A percentile compares a stretch with the other conserved stretches of the same genome.
Conservation (phyloP, 495 filamentous ascomycete genomes). For the Hyaloscypha bicolor region DNA sequence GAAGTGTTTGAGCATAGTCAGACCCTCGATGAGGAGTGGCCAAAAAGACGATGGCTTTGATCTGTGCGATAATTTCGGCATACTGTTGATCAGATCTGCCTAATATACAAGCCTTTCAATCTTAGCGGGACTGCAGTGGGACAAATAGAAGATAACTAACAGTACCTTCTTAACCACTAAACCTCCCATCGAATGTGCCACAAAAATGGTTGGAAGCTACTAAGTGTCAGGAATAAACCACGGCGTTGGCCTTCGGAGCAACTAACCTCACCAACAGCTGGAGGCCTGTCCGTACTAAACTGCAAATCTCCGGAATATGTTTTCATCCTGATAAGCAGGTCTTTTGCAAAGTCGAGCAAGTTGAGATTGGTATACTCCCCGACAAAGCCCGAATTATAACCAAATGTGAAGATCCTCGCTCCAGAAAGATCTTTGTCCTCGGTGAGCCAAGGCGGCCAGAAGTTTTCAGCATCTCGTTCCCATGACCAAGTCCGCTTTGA, state of each 20-base stretch:
- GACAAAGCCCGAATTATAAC: slow-evolving; percentile 40
- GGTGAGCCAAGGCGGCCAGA: slow-evolving; percentile 41
- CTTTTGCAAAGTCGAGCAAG: slow-evolving; percentile 42
- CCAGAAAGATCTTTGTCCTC: slow-evolving; percentile 33
- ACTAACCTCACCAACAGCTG: too few relatives aligned
- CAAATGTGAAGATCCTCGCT: slow-evolving; percentile 40
- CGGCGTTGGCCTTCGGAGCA: too few relatives aligned
- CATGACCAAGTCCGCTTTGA: slow-evolving; percentile 38
- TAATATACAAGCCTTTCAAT: slow-evolving; percentile 40
- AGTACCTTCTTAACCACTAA: slow-evolving; percentile 48
- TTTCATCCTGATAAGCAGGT: slow-evolving; percentile 40
- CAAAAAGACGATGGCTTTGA: slow-evolving; percentile 47
- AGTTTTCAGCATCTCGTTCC: slow-evolving; percentile 32
- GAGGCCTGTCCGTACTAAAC: too few relatives aligned
- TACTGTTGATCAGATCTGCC: slow-evolving; percentile 44
- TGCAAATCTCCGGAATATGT: too few relatives aligned
- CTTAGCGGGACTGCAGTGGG: too few relatives aligned
- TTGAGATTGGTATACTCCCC: slow-evolving; percentile 18
- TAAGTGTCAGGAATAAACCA: too few relatives aligned
- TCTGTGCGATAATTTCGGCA: slow-evolving; percentile 35
- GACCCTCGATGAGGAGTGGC: slow-evolving; percentile 54
- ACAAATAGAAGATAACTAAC: too few relatives aligned
- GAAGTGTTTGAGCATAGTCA: slow-evolving; percentile 42
- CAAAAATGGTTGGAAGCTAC: slow-evolving; percentile 43
- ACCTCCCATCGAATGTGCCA: slow-evolving; percentile 49